Conservation (phyloP, 2,329 filamentous ascomycete species). For the Claviceps sp. region DNA sequence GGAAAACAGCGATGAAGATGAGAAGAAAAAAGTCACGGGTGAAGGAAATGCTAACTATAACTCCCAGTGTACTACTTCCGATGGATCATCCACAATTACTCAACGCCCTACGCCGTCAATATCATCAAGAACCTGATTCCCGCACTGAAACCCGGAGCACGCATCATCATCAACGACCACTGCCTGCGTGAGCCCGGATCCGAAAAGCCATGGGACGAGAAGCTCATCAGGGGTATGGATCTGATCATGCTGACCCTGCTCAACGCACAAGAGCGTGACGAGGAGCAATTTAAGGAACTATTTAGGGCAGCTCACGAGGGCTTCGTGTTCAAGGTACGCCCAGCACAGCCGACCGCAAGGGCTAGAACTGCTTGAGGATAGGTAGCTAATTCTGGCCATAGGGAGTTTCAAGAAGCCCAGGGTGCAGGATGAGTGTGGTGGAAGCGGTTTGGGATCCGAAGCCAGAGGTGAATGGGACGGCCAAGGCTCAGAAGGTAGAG, state of each 20-base stretch:
- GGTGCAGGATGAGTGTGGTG: slow-evolving; percentile 33
- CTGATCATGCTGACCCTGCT: slow-evolving; percentile 37
- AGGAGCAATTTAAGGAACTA: slow-evolving; percentile 30
- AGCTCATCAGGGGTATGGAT: slow-evolving; percentile 35
- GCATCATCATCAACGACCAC: slow-evolving; percentile 32
- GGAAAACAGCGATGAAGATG: too few species aligned
- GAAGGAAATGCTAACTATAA: background rate
- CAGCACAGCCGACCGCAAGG: too few species aligned
- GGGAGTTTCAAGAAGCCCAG: slow-evolving; percentile 26
- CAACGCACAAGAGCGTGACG: slow-evolving; percentile 37
- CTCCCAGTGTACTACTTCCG: slow-evolving; percentile 40
- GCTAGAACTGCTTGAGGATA: background rate
- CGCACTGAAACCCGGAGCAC: slow-evolving; percentile 39
- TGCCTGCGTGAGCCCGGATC: slow-evolving; percentile 26
- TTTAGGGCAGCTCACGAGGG: slow-evolving; percentile 28
- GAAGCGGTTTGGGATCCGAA: slow-evolving; percentile 32
- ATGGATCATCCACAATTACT: slow-evolving; percentile 49
- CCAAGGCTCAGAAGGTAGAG: background rate
- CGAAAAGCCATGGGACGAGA: slow-evolving; percentile 32
- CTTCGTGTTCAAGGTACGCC: slow-evolving; percentile 28
- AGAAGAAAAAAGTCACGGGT: too few species aligned
- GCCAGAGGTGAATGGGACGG: background rate
- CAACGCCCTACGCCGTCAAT: slow-evolving; percentile 35
- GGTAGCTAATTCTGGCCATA: slow-evolving; percentile 7
- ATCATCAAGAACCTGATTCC: slow-evolving; percentile 38